These are phyloP conservation scores for Phaeosphaeriaceae sp. DNA, from an alignment of 2,329 filamentous ascomycete species.

Conservation along the genomic window DNA sequence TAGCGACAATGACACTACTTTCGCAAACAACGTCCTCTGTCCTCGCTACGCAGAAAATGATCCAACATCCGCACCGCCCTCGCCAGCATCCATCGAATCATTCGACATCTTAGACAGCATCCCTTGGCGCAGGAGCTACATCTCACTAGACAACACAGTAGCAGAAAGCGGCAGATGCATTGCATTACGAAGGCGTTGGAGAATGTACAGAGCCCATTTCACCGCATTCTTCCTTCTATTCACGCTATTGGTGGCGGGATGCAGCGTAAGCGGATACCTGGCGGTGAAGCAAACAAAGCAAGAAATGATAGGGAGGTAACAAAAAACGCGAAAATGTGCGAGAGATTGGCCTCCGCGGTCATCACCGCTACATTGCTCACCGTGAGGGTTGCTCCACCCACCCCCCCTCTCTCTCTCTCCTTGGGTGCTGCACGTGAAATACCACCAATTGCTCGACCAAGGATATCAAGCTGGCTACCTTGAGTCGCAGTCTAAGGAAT, in stretches of 20 bases:
- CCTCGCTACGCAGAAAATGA: conserved; percentile 43
- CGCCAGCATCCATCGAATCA: conserved; percentile 42
- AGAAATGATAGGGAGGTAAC: conserved; percentile 5
- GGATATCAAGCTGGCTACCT: too few species aligned
- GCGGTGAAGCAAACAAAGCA: conserved; percentile 24
- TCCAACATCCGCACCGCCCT: conserved; percentile 40
- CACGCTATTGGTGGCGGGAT: conserved; percentile 26
- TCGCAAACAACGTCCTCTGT: conserved; percentile 36
- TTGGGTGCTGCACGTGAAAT: too few species aligned
- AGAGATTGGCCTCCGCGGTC: too few species aligned
- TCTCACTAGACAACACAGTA: conserved; percentile 13
- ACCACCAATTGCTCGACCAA: too few species aligned
- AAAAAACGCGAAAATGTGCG: too few species aligned
- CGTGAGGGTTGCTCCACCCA: too few species aligned
- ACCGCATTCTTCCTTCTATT: conserved; percentile 27
- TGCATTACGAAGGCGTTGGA: conserved; percentile 23
- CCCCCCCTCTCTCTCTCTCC: too few species aligned
- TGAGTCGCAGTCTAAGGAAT: too few species aligned
- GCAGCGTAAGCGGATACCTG: conserved; percentile 25
- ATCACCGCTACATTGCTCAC: too few species aligned
- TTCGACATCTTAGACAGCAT: conserved; percentile 43
- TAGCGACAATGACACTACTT: conserved; percentile 28
- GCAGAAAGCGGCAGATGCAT: conserved; percentile 4
- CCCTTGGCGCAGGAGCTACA: conserved; percentile 41
- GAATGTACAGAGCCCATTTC: conserved; percentile 25